A percentile compares a stretch with the other conserved stretches of the same genome.
Conservation (phyloP, 208 protist species). For the Borovskyia barvae region DNA sequence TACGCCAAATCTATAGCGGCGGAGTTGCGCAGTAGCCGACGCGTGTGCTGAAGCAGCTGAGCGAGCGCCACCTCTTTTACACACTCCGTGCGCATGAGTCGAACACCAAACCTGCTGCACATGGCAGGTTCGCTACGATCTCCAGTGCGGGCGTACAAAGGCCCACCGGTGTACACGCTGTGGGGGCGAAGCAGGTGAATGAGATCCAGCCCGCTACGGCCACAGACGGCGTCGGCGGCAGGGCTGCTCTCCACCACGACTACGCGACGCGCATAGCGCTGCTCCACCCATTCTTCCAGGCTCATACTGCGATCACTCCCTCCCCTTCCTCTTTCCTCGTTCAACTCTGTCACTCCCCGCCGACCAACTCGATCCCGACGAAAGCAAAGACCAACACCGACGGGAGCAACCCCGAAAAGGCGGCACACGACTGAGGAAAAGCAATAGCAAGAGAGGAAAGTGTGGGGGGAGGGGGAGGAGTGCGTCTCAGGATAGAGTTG, state of each 20-base stretch:
- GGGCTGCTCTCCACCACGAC: slow-evolving; percentile 61
- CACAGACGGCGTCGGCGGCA: slow-evolving; percentile 38
- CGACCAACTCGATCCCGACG: too few relatives aligned
- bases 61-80: slow-evolving; percentile 39
- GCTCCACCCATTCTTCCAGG: slow-evolving; percentile 54
- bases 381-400: slow-evolving; percentile 5
- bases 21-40: slow-evolving; percentile 28
- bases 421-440: too few relatives aligned
- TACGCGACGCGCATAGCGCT: slow-evolving; percentile 69
- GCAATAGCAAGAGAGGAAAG: slow-evolving; percentile 14
- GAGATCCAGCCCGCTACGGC: slow-evolving; percentile 61
- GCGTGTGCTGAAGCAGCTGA: slow-evolving; percentile 33
- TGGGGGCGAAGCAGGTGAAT: slow-evolving; percentile 79
- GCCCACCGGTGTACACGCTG: slow-evolving; percentile 33
- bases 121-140: slow-evolving; percentile 49
- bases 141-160: slow-evolving; percentile 37
- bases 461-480: too few relatives aligned
- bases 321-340: not conserved
- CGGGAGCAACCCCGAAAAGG: too few relatives aligned
- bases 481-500: too few relatives aligned
- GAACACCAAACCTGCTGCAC: slow-evolving; percentile 68
- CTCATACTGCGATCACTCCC: too few relatives aligned
- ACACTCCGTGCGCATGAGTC: slow-evolving; percentile 60
- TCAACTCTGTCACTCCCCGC: not conserved
- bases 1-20: slow-evolving; percentile 64